Conservation (phyloP, 768 basidiomycete species). For the Gelatoporia subvermispora region DNA sequence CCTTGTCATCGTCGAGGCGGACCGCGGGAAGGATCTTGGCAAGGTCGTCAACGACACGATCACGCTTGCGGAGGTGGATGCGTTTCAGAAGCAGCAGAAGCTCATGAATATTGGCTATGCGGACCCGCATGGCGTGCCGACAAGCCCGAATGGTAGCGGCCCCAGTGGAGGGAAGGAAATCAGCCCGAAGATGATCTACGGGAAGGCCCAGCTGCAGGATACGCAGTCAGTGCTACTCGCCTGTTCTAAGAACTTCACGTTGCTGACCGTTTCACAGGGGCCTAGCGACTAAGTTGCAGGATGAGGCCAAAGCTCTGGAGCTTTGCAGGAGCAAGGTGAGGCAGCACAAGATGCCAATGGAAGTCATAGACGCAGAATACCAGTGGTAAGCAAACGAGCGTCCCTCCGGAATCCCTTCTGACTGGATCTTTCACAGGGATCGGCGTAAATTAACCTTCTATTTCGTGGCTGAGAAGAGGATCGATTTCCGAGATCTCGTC, state of each 20-base stretch:
- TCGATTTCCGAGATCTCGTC: conserved; percentile 95
- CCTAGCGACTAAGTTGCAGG: conserved; percentile 76
- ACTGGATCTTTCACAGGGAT: conserved; percentile 54
- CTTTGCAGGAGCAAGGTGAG: conserved; percentile 89
- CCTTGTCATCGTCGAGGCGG: conserved; percentile 94
- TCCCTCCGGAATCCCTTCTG: not conserved
- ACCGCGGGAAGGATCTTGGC: conserved; percentile 89
- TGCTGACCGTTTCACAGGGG: conserved; percentile 24
- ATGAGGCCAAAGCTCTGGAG: conserved; percentile 89
- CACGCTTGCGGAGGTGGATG: conserved; percentile 85
- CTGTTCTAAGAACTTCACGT: not conserved
- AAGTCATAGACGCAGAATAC: conserved; percentile 97
- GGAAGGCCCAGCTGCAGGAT: conserved; percentile 79
- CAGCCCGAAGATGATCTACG: conserved; percentile 94
- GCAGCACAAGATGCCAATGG: conserved; percentile 95
- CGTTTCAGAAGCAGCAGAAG: conserved; percentile 78
- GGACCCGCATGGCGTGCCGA: conserved; percentile 33
- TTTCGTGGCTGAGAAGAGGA: conserved; percentile 92
- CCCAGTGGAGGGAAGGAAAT: conserved; percentile 78
- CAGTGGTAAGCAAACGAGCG: conserved; percentile 66
- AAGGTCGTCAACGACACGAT: conserved; percentile 90
- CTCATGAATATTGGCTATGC: conserved; percentile 32
- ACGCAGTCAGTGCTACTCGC: conserved; percentile 54
- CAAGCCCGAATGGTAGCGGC: conserved; percentile 43
- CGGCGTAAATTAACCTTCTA: conserved; percentile 98